phyloP scores from a whole-genome alignment of 768 basidiomycete genomes.

The Nidularia pulvinata region DNA sequence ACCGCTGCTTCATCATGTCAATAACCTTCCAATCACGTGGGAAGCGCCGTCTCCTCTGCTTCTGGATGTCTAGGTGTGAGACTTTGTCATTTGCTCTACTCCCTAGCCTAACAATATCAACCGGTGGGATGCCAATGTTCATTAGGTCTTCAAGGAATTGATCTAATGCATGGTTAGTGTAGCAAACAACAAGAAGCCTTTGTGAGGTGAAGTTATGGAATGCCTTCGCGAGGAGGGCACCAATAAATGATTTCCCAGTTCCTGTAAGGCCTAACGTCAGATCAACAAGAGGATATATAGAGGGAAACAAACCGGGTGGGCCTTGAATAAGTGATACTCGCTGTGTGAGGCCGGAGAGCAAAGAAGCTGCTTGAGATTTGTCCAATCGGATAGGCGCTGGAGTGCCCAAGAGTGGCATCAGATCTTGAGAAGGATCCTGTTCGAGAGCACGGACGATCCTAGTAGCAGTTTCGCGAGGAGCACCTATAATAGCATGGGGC shows the following conservation, averaged over 20 bases:
- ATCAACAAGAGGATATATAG: too few relatives aligned
- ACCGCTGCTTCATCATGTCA: too few relatives aligned
- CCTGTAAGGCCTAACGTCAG: slow-evolving; percentile 47
- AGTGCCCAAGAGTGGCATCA: slow-evolving; percentile 33
- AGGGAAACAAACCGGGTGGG: slow-evolving; percentile 54
- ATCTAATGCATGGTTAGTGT: slow-evolving; percentile 76
- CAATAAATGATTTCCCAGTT: slow-evolving; percentile 76
- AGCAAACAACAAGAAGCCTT: slow-evolving; percentile 69
- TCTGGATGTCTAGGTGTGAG: slow-evolving; percentile 39
- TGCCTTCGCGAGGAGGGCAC: slow-evolving; percentile 62
- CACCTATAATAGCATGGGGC: slow-evolving; percentile 10
- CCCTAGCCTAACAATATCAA: slow-evolving; percentile 54
- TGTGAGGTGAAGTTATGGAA: slow-evolving; percentile 44
- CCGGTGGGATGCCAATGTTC: slow-evolving; percentile 50
- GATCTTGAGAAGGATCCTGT: slow-evolving; percentile 31
- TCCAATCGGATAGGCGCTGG: slow-evolving; percentile 51
- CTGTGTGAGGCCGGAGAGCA: slow-evolving; percentile 56
- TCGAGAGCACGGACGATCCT: slow-evolving; percentile 20
- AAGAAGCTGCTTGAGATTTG: slow-evolving; percentile 40
- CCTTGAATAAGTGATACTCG: slow-evolving; percentile 65
- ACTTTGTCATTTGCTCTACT: slow-evolving; percentile 53
- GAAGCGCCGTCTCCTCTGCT: slow-evolving; percentile 23
- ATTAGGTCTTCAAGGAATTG: slow-evolving; percentile 66
- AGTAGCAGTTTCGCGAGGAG: slow-evolving; percentile 4
- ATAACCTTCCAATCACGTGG: too few relatives aligned